Evolutionary conservation across 2,329 filamentous ascomycete genomes (phyloP).

Genomic region (Colletotrichum acutatum): DNA sequence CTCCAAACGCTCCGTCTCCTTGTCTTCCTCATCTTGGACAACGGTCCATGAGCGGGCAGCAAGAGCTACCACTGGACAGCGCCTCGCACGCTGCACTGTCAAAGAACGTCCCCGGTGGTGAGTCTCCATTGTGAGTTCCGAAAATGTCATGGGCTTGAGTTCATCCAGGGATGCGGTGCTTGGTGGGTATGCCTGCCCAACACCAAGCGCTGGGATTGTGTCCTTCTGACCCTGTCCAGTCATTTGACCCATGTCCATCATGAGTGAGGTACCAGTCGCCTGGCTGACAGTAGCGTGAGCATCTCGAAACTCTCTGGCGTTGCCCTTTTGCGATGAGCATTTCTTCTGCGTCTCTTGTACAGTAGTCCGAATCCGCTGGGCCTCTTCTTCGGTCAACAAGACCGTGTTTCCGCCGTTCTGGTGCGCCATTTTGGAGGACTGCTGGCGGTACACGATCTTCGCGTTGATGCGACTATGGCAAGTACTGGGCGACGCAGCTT

Average conservation of each 20-base stretch:
- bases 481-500: background rate
- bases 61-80: conserved; percentile 40
- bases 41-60: conserved; percentile 44
- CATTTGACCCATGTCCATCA: conserved; percentile 45
- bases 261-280: conserved; percentile 40
- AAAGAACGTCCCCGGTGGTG: conserved; percentile 44
- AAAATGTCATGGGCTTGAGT: conserved; percentile 40
- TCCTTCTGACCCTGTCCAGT: conserved; percentile 38
- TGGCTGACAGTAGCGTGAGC: conserved; percentile 27
- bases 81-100: conserved; percentile 39
- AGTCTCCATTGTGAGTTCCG: conserved; percentile 42
- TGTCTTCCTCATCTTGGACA: conserved; percentile 42
- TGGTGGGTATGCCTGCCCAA: conserved; percentile 43
- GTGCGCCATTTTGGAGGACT: background rate
- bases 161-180: conserved; percentile 36
- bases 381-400: conserved; percentile 46
- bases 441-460: background rate
- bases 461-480: too few relatives aligned
- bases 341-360: conserved; percentile 39
- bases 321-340: conserved; percentile 38
- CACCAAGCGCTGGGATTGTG: conserved; percentile 42
- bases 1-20: conserved; percentile 44
- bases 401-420: conserved; percentile 40
- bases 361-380: conserved; percentile 41
- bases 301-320: conserved; percentile 14